Base-by-base conservation (phyloP, 2,329 filamentous ascomycete species). In the Colletotrichum orbiculare region DNA sequence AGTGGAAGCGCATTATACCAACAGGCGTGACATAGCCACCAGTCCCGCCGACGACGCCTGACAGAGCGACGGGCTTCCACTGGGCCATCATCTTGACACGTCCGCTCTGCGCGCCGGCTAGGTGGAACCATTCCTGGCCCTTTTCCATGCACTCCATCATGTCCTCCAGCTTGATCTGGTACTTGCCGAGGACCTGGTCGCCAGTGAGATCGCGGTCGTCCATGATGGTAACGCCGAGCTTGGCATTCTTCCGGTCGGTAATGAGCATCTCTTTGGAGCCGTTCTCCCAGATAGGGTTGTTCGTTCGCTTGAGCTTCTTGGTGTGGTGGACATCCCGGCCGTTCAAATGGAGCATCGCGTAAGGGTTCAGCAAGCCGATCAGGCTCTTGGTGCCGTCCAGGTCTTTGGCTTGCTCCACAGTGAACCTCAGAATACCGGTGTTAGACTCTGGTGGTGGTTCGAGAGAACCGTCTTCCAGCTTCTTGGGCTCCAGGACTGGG, bases 211-310 rank as follows among this genome's bases (percentile, higher is more conserved):
- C 95, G 68, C 95, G 91, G 70, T 98, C 95, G 74, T 99, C 96
- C 80, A 97, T 99, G 84, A 99, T 89, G 13, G 95, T 92, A 60
- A 99, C 82, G 60, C 95, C 96, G 56, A 99, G 85, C 75, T 93
- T 96, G 61, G 96, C 94, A 74, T 88, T 90, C 81, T 94, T 97
- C 68, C 92, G 90, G 75, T 99, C 94, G 1, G 94, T 97, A 74
- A 99, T 95, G 67, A 99, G 88, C 71, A 99, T 89, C 74, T 99
- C 96, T 79, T 97, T 97, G 70, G 89, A 91, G 7, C 92, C 92
- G 74, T 98, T 91, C 58, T 95, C 91, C 90, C 94, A 99, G 72
- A 99, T 94, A 8, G 96, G 96, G 72, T 97, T 96, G 80, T 99
- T 99, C 66, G 94, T 98, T 67, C 95, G 91, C 85, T 98, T 99